phyloP scores from a whole-genome alignment of 371 early-diverging fungal species.

The Apophysomyces sp. region DNA sequence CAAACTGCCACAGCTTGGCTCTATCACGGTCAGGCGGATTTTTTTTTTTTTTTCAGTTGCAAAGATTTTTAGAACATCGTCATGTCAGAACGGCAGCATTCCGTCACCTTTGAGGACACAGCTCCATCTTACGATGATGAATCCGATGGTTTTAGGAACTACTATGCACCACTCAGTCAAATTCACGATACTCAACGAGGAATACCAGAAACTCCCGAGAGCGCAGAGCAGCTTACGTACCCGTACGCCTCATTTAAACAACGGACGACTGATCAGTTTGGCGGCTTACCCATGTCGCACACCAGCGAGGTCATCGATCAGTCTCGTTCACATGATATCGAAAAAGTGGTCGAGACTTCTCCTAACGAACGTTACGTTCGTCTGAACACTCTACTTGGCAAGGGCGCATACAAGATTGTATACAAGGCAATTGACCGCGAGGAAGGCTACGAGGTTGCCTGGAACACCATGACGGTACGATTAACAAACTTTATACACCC shows the following conservation, averaged over 20 bases:
- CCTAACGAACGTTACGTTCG: constrained; percentile 44
- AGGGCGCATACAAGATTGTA: constrained; percentile 80
- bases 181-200: background rate
- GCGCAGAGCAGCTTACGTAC: background rate
- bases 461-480: constrained; percentile 62
- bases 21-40: constrained; percentile 14
- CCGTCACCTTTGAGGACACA: constrained; percentile 15
- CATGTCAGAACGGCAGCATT: constrained; percentile 8
- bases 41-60: constrained; percentile 3
- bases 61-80: background rate
- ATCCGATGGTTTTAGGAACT: constrained; percentile 21
- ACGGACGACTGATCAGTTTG: constrained; percentile 3
- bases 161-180: constrained; percentile 22
- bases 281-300: constrained; percentile 1
- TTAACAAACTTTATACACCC: too few relatives aligned
- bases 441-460: constrained; percentile 85
- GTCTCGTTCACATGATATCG: constrained; percentile 36
- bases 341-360: constrained; percentile 45
- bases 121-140: constrained; percentile 19
- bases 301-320: constrained; percentile 44
- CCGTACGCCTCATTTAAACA: background rate
- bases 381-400: constrained; percentile 44
- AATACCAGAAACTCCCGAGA: background rate
- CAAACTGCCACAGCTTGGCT: constrained; percentile 25
- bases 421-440: constrained; percentile 81